Base-by-base conservation (phyloP, 306 rosid genomes). In the Senna tora region DNA sequence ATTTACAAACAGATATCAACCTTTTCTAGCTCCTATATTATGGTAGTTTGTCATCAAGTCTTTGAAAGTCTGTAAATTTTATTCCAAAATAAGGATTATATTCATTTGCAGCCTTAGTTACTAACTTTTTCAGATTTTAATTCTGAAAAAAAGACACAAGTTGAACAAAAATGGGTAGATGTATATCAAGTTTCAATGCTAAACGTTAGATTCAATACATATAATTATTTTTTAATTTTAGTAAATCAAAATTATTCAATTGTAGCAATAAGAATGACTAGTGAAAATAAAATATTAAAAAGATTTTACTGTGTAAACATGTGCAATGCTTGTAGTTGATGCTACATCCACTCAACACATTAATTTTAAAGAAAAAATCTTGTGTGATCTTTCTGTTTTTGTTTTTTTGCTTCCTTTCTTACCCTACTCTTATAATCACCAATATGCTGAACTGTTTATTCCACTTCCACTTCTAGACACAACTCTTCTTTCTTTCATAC, bases 401-500 rank as follows among this genome's bases (percentile, higher is more conserved):
- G 20, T 6, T 28, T 58, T 28, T 30, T 58, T 53, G 32, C 7
- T 22, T 53, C 19, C 12, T 22, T 50, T 30, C 28, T 8, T 25
- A 10, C n/a, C 38, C 4, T 56, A 13, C 17, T 28, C 6, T 8
- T 56, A 3, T 28, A n/a, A 16, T 14, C 10, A 32, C 6, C n/a
- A 11, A 14, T 47, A 25, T 55, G 61, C 12, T 55, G 36, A 55
- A 55, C 36, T 55, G 16, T 55, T 21, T 55, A 1, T 13, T 55
- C 61, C 22, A 55, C 36, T 55, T 25, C 61, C 61, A 32, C 43
- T 58, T 58, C n/a, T 6, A 32, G 53, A 47, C 15, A 47, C 16
- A 47, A 47, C 30, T 25, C 30, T 25, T 25, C 30, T 4, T 47
- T 15, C 15, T 47, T 13, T 15, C 32, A 32, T 22, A 41, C 34